phyloP scores from a whole-genome alignment of 1,284 basidiomycete species.

The Gomphus bonarii region DNA sequence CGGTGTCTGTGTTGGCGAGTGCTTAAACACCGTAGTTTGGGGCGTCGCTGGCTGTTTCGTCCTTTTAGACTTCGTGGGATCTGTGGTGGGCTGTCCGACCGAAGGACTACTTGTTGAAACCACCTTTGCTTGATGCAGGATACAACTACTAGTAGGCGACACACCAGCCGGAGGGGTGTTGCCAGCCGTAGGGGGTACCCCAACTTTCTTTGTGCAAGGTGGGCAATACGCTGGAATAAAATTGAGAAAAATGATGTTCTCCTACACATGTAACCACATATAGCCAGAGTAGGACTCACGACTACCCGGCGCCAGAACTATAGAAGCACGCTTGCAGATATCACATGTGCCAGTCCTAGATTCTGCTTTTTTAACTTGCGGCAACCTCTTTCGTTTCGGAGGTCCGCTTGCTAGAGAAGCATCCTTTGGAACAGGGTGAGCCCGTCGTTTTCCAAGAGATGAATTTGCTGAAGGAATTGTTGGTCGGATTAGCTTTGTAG shows the following conservation, averaged over 20 bases:
- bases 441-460: conserved; percentile 2
- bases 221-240: conserved; percentile 5
- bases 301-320: conserved; percentile 8
- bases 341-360: conserved; percentile 7
- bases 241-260: not conserved
- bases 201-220: conserved; percentile 6
- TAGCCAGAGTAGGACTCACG: not conserved
- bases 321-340: conserved; percentile 4
- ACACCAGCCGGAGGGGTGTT: not conserved
- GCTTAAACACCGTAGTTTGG: not conserved
- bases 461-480: not conserved
- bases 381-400: conserved; percentile 5
- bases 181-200: not conserved
- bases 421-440: not conserved
- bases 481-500: conserved; percentile 3
- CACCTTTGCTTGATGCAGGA: not conserved
- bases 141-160: not conserved
- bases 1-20: not conserved
- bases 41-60: not conserved
- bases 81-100: not conserved
- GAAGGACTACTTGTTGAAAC: not conserved
- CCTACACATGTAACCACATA: not conserved
- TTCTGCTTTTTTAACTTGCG: not conserved
- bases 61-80: not conserved
- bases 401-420: not conserved